Evolutionary conservation across 192 early-diverging fungal species (phyloP), one percentile per base, ranked within the genome.

Genomic region (Coemansia sp.): DNA sequence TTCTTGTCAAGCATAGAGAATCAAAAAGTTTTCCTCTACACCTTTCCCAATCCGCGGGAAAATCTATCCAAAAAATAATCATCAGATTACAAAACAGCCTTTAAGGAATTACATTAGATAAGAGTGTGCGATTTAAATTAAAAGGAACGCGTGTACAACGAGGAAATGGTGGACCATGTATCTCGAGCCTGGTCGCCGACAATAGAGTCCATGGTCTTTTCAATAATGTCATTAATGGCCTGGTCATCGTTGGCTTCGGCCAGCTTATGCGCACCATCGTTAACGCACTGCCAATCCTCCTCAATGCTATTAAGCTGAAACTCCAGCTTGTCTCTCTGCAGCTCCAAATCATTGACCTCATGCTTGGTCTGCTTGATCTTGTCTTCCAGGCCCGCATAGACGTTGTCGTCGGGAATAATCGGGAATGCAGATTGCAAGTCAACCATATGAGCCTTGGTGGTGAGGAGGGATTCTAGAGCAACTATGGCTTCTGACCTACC

Each of bases 261-360:
- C 23, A 76, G 62, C 14, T 55, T 51, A 56, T 56, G 62, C 2
- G 51, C 59, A 11, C 74, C 74, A 17, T 60, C 62, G 36, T 53
- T 64, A 32, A 79, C 76, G 31, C 38, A 49, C 31, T 68, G 60
- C 76, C 76, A 79, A 56, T 79, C 76, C 61, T 68, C 76, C 37
- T 79, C 76, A 28, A 71, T 71, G 65, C 69, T 79, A 16, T 41
- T 52, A 51, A 71, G 60, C 54, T 79, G 76, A 40, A 79, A 79
- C 52, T 79, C 76, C 2, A 72, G 56, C 40, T 55, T 68, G 47
- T 79, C 69, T 10, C 65, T 53, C 54, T 79, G 76, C 16, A 72
- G 11, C 46, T 71, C 69, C 48, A 79, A 58, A 23, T 79, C 76
- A 31, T 60, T 58, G 5, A 79, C 62, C 15, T 67, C 54, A 28